A percentile compares a stretch with the other conserved stretches of the same genome.
Conservation (phyloP, 108 stramenopile genomes). For the Cyclotella choctawhatcheeana region DNA sequence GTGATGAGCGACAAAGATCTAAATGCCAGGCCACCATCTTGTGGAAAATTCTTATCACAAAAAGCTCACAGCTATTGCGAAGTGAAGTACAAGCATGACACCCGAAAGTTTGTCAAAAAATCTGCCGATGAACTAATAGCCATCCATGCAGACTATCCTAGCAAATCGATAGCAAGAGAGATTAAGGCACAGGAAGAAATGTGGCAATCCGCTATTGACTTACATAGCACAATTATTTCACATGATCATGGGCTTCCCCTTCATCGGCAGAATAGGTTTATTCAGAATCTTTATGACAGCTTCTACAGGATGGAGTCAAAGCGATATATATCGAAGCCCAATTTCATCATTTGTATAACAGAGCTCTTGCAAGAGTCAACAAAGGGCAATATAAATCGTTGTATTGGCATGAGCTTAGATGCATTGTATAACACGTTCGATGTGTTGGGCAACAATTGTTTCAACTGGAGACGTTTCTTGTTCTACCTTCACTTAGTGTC, state of each 20-base stretch:
- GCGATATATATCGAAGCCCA: constrained; percentile 31
- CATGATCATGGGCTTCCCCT: constrained; percentile 10
- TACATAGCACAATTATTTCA: constrained; percentile 19
- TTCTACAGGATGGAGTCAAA: constrained; percentile 29
- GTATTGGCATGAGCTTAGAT: constrained; percentile 10
- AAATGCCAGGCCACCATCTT: neutral
- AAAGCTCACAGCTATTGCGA: constrained; percentile 18
- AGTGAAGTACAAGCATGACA: constrained; percentile 18
- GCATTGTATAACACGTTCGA: constrained; percentile 32
- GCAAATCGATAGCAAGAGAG: constrained; percentile 11
- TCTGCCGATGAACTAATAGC: constrained; percentile 2
- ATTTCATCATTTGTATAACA: constrained; percentile 28
- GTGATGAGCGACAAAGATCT: neutral
- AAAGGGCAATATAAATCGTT: neutral
- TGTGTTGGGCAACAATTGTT: constrained; percentile 7
- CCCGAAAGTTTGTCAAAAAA: constrained; percentile 11
- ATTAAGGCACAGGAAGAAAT: constrained; percentile 24
- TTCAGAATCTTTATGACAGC: constrained; percentile 20
- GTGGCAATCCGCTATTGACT: constrained; percentile 16
- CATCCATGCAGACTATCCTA: constrained; percentile 16
- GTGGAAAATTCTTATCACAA: constrained; percentile 11
- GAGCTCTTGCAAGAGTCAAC: constrained; percentile 5
- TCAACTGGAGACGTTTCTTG: constrained; percentile 38
- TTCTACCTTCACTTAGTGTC: constrained; percentile 37
- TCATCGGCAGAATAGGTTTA: constrained; percentile 14